phyloP scores from a whole-genome alignment of 164 flowering plant species.

The Protea cynaroides region DNA sequence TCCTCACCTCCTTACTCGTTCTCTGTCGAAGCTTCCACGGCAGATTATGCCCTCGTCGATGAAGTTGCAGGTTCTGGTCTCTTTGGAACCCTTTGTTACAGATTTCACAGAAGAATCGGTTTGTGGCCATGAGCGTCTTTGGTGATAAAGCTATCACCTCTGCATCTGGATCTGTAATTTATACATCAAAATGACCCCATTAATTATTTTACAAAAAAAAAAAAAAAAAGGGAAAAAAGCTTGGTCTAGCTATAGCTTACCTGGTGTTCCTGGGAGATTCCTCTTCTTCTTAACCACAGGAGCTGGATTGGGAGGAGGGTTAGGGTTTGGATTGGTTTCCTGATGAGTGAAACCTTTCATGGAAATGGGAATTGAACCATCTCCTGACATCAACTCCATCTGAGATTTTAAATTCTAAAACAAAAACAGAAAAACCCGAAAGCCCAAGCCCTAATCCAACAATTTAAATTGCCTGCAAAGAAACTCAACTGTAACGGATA shows the following conservation, averaged over 20 bases:
- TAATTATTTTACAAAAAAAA: too few relatives aligned
- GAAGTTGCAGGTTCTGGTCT: conserved; percentile 62
- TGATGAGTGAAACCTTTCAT: conserved; percentile 15
- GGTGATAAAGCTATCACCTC: conserved; percentile 64
- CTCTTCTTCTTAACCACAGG: conserved; percentile 13
- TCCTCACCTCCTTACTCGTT: conserved; percentile 34
- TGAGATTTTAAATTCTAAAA: not conserved
- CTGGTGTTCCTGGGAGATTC: conserved; percentile 22
- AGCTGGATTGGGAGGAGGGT: not conserved
- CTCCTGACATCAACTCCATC: conserved; percentile 39
- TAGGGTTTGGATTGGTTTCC: conserved; percentile 14
- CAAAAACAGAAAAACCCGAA: conserved; percentile 7
- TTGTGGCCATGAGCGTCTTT: conserved; percentile 57
- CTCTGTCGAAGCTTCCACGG: conserved; percentile 61
- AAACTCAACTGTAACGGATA: conserved; percentile 17
- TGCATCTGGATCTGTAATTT: conserved; percentile 73
- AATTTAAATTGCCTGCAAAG: not conserved
- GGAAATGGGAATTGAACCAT: conserved; percentile 32
- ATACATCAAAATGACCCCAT: too few relatives aligned
- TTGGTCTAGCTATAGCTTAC: not conserved
- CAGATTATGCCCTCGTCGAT: conserved; percentile 54
- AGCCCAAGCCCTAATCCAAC: conserved; percentile 20
- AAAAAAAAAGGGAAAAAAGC: not conserved
- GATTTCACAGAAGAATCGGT: conserved; percentile 54
- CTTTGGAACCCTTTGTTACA: conserved; percentile 63